Base-by-base conservation (phyloP, 2,329 filamentous ascomycete genomes). In the Diplodia corticola region DNA sequence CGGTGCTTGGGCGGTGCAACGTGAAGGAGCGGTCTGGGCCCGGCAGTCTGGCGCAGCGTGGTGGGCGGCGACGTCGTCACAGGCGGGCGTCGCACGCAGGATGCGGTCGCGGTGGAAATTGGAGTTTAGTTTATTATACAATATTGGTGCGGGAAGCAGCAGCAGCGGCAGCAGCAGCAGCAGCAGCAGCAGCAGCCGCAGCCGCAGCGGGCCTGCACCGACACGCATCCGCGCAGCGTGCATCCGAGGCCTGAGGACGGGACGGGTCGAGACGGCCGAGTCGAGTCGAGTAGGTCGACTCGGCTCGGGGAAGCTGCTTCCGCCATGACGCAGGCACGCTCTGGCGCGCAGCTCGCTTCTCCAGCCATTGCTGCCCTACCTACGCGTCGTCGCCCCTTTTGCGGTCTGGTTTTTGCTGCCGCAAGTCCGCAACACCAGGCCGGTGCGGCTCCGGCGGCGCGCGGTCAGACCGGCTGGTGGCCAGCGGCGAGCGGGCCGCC, bases 1-100 rank as follows among this genome's bases (percentile, higher is more conserved):
- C 55, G 57, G 44, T 49, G 57, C 63, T 37, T 48, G 35, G 44
- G 44, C 51, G 53, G 54, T 51, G 54, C 46, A 35, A 54, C 55
- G 55, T 54, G 55, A 66, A 66, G 55, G 57, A 66, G 64, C 64
- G 64, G 64, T 66, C 64, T 61, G 64, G 55, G 37, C 64, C 64
- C 64, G 64, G 54, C 46, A 49, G n/a, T 30, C 22, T 48, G 64
- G 64, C n/a, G 55, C 24, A 48, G 55, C 46, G n/a, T 20, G n/a
- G 15, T 28, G 24, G 49, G 26, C 24, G 13, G 24, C 57, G 28
- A 15, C 40, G 57, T 49, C 40, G 57, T 49, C 44, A 61, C 57
- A 35, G 37, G 37, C 28, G 55, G 37, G 33, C 55, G 54, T 59
- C 24, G 54, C 44, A 59, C 54, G 54, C 54, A 44, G 54, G 54